Evolutionary conservation across 345 rosid genomes (phyloP).

Genomic region (Heritiera littoralis): DNA sequence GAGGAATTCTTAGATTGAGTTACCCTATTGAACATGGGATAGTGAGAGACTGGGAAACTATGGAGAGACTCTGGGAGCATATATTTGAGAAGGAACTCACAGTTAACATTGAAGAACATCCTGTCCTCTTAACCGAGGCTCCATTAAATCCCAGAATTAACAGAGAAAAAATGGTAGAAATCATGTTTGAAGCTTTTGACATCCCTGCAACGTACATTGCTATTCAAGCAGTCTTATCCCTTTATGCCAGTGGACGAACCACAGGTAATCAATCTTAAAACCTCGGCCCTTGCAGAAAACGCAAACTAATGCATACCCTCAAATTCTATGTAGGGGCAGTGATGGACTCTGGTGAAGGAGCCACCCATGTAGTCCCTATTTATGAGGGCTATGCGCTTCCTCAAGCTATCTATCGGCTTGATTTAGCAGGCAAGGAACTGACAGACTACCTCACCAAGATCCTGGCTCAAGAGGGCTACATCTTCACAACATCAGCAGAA

Average conservation of each 20-base stretch:
- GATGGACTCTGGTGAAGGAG: conserved; percentile 23
- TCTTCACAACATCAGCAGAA: conserved; percentile 48
- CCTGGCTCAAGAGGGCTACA: conserved; percentile 30
- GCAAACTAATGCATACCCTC: background rate
- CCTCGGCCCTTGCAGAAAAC: background rate
- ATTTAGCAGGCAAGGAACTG: conserved; percentile 31
- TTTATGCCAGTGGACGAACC: conserved; percentile 32
- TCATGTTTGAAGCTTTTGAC: conserved; percentile 27
- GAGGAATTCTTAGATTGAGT: conserved; percentile 27
- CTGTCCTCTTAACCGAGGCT: conserved; percentile 36
- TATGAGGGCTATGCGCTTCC: conserved; percentile 33
- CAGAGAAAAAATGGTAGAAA: conserved; percentile 31
- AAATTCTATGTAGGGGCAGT: conserved; percentile 23
- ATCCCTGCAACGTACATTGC: conserved; percentile 29
- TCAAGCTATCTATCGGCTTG: conserved; percentile 29
- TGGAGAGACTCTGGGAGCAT: conserved; percentile 34
- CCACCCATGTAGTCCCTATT: conserved; percentile 33
- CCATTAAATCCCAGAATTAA: conserved; percentile 34
- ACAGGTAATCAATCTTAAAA: conserved; percentile 20
- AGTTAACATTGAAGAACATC: conserved; percentile 28
- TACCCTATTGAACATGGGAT: conserved; percentile 31
- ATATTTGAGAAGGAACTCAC: conserved; percentile 25
- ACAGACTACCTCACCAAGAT: conserved; percentile 26
- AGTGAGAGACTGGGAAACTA: conserved; percentile 30
- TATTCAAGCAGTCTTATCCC: conserved; percentile 33